Evolutionary conservation across 225 moss, liverwort and hornwort genomes (phyloP).

Genomic region (Asterella californica): DNA sequence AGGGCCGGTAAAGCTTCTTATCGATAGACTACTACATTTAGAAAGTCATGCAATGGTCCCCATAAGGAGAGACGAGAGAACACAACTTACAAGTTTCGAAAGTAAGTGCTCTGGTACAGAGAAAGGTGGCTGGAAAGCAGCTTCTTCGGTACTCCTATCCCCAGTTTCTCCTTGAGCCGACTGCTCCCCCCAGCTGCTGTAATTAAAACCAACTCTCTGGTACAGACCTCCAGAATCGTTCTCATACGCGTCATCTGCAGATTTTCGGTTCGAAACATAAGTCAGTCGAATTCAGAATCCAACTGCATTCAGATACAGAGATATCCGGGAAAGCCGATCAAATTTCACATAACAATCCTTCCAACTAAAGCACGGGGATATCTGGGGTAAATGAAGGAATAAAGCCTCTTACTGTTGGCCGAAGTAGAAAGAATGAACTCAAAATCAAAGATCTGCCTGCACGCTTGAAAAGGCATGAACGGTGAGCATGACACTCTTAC

Average conservation of each 20-base stretch:
- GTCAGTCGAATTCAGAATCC: background rate
- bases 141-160: conserved; percentile 34
- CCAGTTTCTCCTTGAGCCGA: conserved; percentile 28
- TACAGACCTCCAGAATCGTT: conserved; percentile 36
- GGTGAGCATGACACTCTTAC: conserved; percentile 46
- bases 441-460: conserved; percentile 58
- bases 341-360: conserved; percentile 27
- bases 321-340: conserved; percentile 25
- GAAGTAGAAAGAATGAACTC: conserved; percentile 53
- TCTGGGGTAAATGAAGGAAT: conserved; percentile 31
- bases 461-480: conserved; percentile 54
- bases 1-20: conserved; percentile 34
- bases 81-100: conserved; percentile 41
- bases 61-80: conserved; percentile 25
- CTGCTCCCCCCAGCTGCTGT: conserved; percentile 31
- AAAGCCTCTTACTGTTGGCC: conserved; percentile 61
- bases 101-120: conserved; percentile 49
- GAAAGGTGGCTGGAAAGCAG: conserved; percentile 45
- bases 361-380: conserved; percentile 27
- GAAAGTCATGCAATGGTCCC: conserved; percentile 24
- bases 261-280: background rate
- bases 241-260: conserved; percentile 41
- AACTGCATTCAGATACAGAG: conserved; percentile 15
- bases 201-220: conserved; percentile 48
- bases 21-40: conserved; percentile 14